These are phyloP conservation scores for Zygosaccharomyces sapae DNA, from an alignment of 1,139 yeast species.

Conservation along the genomic window DNA sequence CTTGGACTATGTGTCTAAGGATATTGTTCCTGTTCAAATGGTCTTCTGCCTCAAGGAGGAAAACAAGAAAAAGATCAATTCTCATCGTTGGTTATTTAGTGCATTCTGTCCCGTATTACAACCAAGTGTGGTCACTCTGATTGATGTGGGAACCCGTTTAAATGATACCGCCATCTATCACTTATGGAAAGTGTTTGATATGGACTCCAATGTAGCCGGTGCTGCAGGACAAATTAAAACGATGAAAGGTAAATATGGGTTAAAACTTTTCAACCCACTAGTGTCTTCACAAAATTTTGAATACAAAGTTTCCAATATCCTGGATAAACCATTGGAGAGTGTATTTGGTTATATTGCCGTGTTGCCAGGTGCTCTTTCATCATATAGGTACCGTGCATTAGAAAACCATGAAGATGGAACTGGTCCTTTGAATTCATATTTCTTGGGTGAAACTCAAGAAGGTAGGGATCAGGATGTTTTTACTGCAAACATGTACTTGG, in stretches of 20 bases:
- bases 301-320: conserved; percentile 90
- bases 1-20: conserved; percentile 74
- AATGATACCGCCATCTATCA: conserved; percentile 80
- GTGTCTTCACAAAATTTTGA: conserved; percentile 97
- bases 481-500: conserved; percentile 94
- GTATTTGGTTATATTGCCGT: conserved; percentile 91
- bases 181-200: conserved; percentile 94
- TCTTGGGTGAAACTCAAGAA: conserved; percentile 74
- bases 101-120: conserved; percentile 86
- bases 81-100: conserved; percentile 93
- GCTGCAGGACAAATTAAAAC: conserved; percentile 97
- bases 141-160: conserved; percentile 93
- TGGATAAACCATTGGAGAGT: conserved; percentile 93
- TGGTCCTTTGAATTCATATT: conserved; percentile 84
- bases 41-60: conserved; percentile 84
- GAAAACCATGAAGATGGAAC: conserved; percentile 84
- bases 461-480: conserved; percentile 70
- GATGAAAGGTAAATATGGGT: conserved; percentile 84
- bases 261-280: conserved; percentile 75
- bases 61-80: conserved; percentile 85
- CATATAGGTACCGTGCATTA: conserved; percentile 86
- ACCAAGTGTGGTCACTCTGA: conserved; percentile 78
- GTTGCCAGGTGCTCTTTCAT: conserved; percentile 93
- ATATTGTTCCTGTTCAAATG: conserved; percentile 87
- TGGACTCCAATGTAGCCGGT: conserved; percentile 94